These are phyloP conservation scores for Megacollybia marginata DNA, from an alignment of 768 basidiomycete genomes.

Conservation along the genomic window DNA sequence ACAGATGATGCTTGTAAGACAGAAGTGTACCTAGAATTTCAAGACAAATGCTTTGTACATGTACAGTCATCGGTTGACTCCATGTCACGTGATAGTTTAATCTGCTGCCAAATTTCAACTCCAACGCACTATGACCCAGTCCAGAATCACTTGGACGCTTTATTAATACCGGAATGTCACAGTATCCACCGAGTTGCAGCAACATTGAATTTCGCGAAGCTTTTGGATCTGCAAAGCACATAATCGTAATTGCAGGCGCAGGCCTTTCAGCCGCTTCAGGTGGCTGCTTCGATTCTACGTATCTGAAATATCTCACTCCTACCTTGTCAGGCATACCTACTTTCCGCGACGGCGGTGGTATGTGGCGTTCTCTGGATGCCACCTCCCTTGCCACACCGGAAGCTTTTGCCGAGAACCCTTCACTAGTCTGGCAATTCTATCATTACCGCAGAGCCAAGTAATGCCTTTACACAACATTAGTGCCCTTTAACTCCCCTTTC, in stretches of 20 bases:
- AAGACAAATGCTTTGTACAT: no score
- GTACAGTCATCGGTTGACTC: no score
- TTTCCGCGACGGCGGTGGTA: conserved; percentile 44
- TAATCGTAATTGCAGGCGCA: conserved; percentile 16
- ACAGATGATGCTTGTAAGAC: no score
- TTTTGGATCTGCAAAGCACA: conserved; percentile 8
- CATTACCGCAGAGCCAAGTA: conserved; percentile 52
- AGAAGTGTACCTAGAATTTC: no score
- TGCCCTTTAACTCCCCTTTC: neutral
- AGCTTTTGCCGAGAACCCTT: conserved; percentile 40
- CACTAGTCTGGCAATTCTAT: conserved; percentile 58
- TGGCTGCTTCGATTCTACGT: conserved; percentile 10
- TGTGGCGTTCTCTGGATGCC: conserved; percentile 45
- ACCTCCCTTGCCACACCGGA: conserved; percentile 46
- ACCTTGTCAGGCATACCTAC: conserved; percentile 36
- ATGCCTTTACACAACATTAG: no score
- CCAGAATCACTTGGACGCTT: no score
- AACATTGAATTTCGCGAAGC: conserved; percentile 6
- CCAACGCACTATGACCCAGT: no score
- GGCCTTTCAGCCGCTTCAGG: conserved; percentile 18
- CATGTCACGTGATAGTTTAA: no score
- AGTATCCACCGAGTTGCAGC: conserved; percentile 5
- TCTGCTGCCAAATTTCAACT: no score
- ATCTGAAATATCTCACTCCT: neutral
- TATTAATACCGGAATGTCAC: no score